Evolutionary conservation across 2,329 filamentous ascomycete genomes (phyloP).

Genomic region (Akanthomyces uredinophilus): DNA sequence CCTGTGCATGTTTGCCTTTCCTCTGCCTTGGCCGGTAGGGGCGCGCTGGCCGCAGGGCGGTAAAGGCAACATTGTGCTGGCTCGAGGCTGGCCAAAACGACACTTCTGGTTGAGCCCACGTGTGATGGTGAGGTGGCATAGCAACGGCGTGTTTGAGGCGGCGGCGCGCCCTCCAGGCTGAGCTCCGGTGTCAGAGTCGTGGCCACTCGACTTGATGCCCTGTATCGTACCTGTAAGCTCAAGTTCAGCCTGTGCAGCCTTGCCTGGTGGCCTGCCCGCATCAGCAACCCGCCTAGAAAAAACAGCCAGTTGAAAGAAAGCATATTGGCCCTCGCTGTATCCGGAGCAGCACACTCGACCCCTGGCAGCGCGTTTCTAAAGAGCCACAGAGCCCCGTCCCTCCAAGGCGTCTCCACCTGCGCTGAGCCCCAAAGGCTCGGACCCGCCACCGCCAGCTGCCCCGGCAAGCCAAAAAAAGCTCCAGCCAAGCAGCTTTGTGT

Average conservation of each 20-base stretch:
- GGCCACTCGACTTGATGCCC: too few relatives aligned
- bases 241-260: too few relatives aligned
- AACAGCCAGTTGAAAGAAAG: too few relatives aligned
- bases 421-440: slow-evolving; percentile 11
- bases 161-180: too few relatives aligned
- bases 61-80: background rate
- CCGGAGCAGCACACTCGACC: background rate
- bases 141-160: background rate
- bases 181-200: too few relatives aligned
- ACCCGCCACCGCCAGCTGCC: slow-evolving; percentile 4
- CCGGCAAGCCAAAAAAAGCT: slow-evolving; percentile 1
- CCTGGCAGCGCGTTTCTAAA: slow-evolving; percentile 1
- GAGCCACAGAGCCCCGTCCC: background rate
- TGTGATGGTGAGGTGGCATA: background rate
- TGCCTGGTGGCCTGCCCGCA: too few relatives aligned
- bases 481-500: background rate
- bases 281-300: too few relatives aligned
- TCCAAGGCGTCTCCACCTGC: background rate
- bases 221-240: too few relatives aligned
- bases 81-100: background rate
- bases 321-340: too few relatives aligned
- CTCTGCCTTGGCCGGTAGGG: too few relatives aligned
- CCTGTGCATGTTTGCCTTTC: too few relatives aligned
- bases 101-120: background rate
- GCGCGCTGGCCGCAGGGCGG: background rate